Base-by-base conservation (phyloP, 495 filamentous ascomycete genomes). In the Thozetella sp. region DNA sequence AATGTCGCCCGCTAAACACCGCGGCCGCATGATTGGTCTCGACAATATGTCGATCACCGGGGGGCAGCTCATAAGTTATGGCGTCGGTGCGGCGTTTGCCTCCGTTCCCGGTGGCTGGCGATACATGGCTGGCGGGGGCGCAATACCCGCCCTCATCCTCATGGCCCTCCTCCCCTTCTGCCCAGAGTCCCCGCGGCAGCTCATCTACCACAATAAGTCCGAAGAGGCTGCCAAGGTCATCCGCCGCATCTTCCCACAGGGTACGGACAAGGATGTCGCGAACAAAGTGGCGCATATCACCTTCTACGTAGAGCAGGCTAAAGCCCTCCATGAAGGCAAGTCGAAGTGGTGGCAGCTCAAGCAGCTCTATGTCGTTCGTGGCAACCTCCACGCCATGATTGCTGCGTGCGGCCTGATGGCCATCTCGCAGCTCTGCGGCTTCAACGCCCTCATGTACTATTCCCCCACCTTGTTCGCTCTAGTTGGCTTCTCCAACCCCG, bases 31-130 rank as follows among this genome's bases (percentile, higher is more conserved):
- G 76, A 80, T 86, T 40, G 81, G 74, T 1, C 71, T 86, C 20
- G 77, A 86, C 64, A 83, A 85, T 52, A 80, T 86, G 75, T 73
- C 69, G 53, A 77, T 86, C 51, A 83, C 81, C 1, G 76, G 76
- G 23, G 82, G 82, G 6, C 82, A 85, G 58, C 62, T 85, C 1
- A 58, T 85, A 30, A 72, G 74, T 3, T 83, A 82, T 53, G 79
- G 75, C 1, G 68, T 85, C 25, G 83, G 82, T 12, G 82, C 82
- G 3, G 83, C 67, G 1, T 80, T 85, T 63, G 75, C 80, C 1
- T 63, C 80, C 30, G 76, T 80, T 17, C 34, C 57, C 15, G 63
- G 77, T 46, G 80, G 80, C 52, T 85, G 80, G 82, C 72, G 82
- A 59, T 77, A 74, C 23, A 81, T 80, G 59, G 78, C 80, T 30